Evolutionary conservation across 805 yeast species (phyloP), one percentile per base, ranked within the genome.

Genomic region (Metschnikowia drakensbergensis): DNA sequence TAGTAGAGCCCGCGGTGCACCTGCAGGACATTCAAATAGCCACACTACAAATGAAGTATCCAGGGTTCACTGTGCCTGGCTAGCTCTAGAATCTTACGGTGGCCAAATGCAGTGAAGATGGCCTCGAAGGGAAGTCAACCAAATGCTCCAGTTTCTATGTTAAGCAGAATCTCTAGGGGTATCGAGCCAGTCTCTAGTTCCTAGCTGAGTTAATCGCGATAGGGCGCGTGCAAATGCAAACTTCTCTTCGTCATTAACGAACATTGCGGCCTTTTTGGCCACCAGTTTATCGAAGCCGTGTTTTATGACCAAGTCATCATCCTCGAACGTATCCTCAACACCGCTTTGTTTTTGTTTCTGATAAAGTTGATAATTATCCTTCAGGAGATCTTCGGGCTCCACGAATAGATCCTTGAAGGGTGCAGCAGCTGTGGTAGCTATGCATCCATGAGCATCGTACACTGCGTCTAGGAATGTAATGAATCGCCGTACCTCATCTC

Each of bases 161-260:
- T 39, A 39, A 39, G 11, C 17, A 29, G 36, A 30, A 40, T 40
- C 54, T 26, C 51, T 38, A 5, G 54, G 52, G 6, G 57, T 55
- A n/a, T 84, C 89, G 5, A 88, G 83, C 99, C 99, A 92, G 45
- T 86, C 96, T 26, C 83, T 84, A 4, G 96, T 86, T 55, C 96
- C 84, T 97, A 92, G 92, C 58, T 92, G 98, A 37, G 91, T 79
- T 55, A 94, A 74, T 63, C 99, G 81, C 58, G 94, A 84, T 50
- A 92, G 73, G 0, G 98, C 97, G 62, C 99, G 79, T 0, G 97
- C 96, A 74, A 92, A 92, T 22, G 99, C 99, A 71, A 92, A 94
- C 65, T 85, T 80, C 69, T 92, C 99, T 66, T 92, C 99, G 66
- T 90, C 98, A 36, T 94, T 78, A 42, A 87, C 88, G 70, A 94